These are phyloP conservation scores for Chrysanthemum seticuspe DNA, from an alignment of 129 eudicot species.

Conservation along the genomic window DNA sequence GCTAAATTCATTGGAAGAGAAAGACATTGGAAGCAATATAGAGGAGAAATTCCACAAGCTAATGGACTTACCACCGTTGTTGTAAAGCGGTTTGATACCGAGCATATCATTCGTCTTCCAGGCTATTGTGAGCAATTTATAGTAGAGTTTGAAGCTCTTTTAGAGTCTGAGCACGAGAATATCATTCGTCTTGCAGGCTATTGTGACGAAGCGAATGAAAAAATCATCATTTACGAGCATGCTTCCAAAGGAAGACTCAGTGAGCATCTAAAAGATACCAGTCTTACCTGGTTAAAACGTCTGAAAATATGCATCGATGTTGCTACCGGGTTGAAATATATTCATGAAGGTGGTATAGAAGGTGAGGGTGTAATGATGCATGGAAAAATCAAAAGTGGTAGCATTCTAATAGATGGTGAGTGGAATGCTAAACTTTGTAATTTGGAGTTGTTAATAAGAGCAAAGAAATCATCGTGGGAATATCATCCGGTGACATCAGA, in stretches of 20 bases:
- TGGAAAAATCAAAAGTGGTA: not conserved
- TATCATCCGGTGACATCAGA: too few species aligned
- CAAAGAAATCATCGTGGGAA: too few species aligned
- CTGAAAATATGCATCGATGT: constrained; percentile 12
- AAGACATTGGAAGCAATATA: constrained; percentile 19
- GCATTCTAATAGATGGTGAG: not conserved
- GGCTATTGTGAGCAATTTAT: not conserved
- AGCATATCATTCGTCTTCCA: not conserved
- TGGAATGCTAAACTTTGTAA: constrained; percentile 14
- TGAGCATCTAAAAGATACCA: not conserved
- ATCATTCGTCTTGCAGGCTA: too few species aligned
- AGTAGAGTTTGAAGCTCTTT: not conserved
- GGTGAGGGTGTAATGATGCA: not conserved
- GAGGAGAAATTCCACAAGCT: not conserved
- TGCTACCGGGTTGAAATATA: not conserved
- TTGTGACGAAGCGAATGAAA: not conserved
- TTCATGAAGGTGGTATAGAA: not conserved
- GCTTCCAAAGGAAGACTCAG: not conserved
- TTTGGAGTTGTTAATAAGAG: not conserved
- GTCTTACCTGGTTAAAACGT: constrained; percentile 6
- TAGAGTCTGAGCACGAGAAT: too few species aligned
- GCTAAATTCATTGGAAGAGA: not conserved
- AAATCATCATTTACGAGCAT: not conserved
- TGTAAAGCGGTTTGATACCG: constrained; percentile 6
- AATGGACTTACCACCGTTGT: not conserved